These are phyloP conservation scores for Tuber umbilicatum DNA, from an alignment of 495 filamentous ascomycete species.

Conservation along the genomic window DNA sequence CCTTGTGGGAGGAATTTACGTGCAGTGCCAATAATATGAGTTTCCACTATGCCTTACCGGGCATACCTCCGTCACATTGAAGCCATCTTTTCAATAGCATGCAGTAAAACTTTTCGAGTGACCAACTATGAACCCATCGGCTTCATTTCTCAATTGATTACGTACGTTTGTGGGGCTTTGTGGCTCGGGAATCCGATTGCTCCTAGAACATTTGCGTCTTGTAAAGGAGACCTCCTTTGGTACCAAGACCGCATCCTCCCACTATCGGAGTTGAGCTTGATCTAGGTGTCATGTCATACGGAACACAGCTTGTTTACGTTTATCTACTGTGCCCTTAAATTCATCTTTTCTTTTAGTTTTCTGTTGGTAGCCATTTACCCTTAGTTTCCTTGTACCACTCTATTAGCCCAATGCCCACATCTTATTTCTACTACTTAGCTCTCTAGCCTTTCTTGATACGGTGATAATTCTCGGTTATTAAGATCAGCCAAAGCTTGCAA, in stretches of 20 bases:
- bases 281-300: not conserved
- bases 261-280: not conserved
- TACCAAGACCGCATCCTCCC: not conserved
- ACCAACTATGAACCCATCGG: not conserved
- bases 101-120: not conserved
- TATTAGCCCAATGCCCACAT: not conserved
- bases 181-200: not conserved
- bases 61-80: too few relatives aligned
- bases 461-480: not conserved
- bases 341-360: not conserved
- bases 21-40: too few relatives aligned
- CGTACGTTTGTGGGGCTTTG: not conserved
- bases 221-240: not conserved
- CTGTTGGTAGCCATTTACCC: not conserved
- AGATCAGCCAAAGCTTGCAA: not conserved
- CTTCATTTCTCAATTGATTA: not conserved
- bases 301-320: not conserved
- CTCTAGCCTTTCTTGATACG: not conserved
- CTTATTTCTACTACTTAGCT: not conserved
- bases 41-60: too few relatives aligned
- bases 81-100: too few relatives aligned
- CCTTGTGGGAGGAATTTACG: too few relatives aligned
- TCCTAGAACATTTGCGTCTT: not conserved
- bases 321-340: not conserved
- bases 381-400: not conserved